Base-by-base conservation (phyloP, 768 basidiomycete species). In the Neoboletus brunneissimus region DNA sequence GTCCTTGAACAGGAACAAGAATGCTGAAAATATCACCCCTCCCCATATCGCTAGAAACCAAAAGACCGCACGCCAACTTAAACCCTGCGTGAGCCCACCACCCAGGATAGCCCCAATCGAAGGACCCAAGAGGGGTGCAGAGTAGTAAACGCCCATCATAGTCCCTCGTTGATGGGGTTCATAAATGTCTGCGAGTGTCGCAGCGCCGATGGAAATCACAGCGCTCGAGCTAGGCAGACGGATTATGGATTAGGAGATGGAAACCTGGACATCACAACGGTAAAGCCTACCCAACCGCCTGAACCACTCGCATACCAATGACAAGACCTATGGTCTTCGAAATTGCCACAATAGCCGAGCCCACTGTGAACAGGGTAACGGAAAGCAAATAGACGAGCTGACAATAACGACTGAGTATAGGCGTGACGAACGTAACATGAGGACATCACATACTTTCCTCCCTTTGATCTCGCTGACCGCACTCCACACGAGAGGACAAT, bases 51-150 rank as follows among this genome's bases (percentile, higher is more conserved):
- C 76, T 35, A 94, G 77, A 67, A 94, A 92, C 83, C 89, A 94
- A 72, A 96, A 93, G 1, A 89, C 82, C 0, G 87, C 84, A 34
- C 93, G 82, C 94, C 94, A 96, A 55, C 73, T 77, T 65, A 87
- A 83, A 0, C 76, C 81, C 52, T 85, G 78, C 0, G 89, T 85
- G 4, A 92, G 75, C 0, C 72, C 81, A 1, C 91, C 89, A 5
- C 90, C 90, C 34, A 91, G 63, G 31, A 91, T 79, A 1, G 88
- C 84, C 0, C 88, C 89, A 2, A 89, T 59, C 1, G 81, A 76
- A 1, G 86, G 85, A 0, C 90, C 91, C 4, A 94, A 78, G 4
- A 93, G 79, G 0, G 91, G 90, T 4, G 91, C 86, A 12, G 85
- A 81, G 62, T 91, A 93, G 70, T 86, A 93, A 18, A 92, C 72